These are phyloP conservation scores for Oemleria cerasiformis DNA, from an alignment of 306 rosid species.

Conservation along the genomic window DNA sequence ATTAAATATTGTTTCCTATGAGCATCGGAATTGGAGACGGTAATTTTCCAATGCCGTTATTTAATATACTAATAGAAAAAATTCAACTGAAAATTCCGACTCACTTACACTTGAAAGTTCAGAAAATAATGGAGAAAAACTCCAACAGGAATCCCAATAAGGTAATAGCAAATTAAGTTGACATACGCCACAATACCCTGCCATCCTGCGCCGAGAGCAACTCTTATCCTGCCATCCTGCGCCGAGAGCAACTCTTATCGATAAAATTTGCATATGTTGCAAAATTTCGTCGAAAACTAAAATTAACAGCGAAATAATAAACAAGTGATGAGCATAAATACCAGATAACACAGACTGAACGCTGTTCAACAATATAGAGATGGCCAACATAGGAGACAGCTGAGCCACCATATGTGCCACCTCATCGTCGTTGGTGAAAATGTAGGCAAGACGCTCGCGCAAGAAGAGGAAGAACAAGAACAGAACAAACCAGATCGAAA, in stretches of 20 bases:
- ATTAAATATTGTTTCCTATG: too few species aligned
- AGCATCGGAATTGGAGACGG: too few species aligned
- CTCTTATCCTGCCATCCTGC: conserved; percentile 67
- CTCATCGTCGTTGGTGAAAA: conserved; percentile 38
- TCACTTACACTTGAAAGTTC: conserved; percentile 39
- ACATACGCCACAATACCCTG: conserved; percentile 56
- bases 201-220: conserved; percentile 65
- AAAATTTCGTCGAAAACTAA: too few species aligned
- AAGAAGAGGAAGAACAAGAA: conserved; percentile 39
- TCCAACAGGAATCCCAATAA: conserved; percentile 53
- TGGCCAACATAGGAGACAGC: conserved; percentile 46
- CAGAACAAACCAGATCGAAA: conserved; percentile 34
- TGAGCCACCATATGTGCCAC: conserved; percentile 45
- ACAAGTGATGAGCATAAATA: conserved; percentile 1
- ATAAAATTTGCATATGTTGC: too few species aligned
- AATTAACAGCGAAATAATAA: too few species aligned
- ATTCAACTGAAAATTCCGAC: background rate
- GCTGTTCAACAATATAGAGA: conserved; percentile 56
- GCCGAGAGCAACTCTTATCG: conserved; percentile 51
- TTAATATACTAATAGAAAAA: background rate
- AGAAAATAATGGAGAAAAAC: conserved; percentile 33
- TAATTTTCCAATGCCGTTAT: too few species aligned
- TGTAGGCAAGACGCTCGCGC: conserved; percentile 37
- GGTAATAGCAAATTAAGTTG: conserved; percentile 51
- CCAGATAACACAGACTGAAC: conserved; percentile 61